phyloP scores from a whole-genome alignment of 1,284 basidiomycete species.

The Ustilago lituana region DNA sequence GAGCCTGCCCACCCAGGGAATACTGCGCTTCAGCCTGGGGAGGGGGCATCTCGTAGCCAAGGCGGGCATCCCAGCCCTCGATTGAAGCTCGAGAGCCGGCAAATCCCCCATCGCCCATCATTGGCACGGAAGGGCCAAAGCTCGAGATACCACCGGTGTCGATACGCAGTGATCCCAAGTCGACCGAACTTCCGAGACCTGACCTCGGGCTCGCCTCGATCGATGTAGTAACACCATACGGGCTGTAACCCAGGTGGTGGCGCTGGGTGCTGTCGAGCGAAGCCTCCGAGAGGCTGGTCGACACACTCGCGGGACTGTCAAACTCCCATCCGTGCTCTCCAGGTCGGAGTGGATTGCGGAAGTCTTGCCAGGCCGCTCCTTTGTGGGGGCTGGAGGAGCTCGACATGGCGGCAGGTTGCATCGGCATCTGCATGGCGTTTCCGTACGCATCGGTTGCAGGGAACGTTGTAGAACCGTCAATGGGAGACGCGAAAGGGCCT shows the following conservation, averaged over 20 bases:
- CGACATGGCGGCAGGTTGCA: conserved; percentile 18
- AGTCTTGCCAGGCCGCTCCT: conserved; percentile 24
- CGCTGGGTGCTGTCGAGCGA: conserved; percentile 35
- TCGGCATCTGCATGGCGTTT: conserved; percentile 19
- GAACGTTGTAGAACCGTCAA: conserved; percentile 7
- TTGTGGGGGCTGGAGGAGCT: conserved; percentile 13
- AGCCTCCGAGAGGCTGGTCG: conserved; percentile 39
- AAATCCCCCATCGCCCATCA: conserved; percentile 8
- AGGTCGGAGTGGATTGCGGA: conserved; percentile 18
- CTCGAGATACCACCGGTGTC: conserved; percentile 20
- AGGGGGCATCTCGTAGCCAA: conserved; percentile 11
- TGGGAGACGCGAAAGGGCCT: conserved; percentile 4
- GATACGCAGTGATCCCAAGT: conserved; percentile 33
- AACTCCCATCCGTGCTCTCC: conserved; percentile 31
- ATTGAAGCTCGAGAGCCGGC: conserved; percentile 9
- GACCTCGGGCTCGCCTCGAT: conserved; percentile 39
- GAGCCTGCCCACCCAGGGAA: not conserved
- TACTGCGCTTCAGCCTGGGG: conserved; percentile 10
- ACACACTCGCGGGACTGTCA: conserved; percentile 38
- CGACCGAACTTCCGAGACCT: conserved; percentile 32
- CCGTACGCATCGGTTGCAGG: conserved; percentile 9
- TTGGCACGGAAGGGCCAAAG: not conserved
- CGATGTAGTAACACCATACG: conserved; percentile 25
- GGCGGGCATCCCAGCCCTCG: conserved; percentile 10
- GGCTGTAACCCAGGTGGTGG: conserved; percentile 24